phyloP scores from a whole-genome alignment of 331 rosid genomes.

The Saraca asoca region DNA sequence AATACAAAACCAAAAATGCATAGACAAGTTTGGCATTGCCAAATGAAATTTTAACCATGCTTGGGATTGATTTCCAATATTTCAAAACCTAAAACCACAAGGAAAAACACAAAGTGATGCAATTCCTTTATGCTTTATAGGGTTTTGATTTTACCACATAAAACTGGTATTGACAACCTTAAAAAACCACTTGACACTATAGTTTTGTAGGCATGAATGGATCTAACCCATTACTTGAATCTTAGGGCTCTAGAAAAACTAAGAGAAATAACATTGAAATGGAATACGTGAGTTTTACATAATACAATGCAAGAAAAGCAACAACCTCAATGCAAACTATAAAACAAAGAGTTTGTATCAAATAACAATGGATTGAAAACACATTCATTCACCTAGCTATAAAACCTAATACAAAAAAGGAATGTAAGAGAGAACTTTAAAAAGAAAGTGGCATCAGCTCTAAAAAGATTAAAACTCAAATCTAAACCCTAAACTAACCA shows the following conservation, averaged over 20 bases:
- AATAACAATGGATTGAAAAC: constrained; percentile 17
- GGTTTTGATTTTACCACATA: constrained; percentile 2
- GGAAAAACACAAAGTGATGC: too few species aligned
- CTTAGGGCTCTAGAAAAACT: neutral
- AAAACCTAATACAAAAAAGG: neutral
- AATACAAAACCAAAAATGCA: too few species aligned
- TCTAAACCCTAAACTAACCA: constrained; percentile 55
- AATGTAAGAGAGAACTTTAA: neutral
- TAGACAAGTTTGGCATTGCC: too few species aligned
- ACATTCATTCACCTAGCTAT: constrained; percentile 17
- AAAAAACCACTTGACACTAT: constrained; percentile 22
- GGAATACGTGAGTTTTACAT: constrained; percentile 4
- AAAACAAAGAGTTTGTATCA: constrained; percentile 1
- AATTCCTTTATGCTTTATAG: too few species aligned
- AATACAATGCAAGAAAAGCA: constrained; percentile 22
- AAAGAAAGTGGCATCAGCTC: constrained; percentile 27
- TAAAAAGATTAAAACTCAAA: constrained; percentile 40
- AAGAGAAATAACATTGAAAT: neutral
- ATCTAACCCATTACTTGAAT: neutral
- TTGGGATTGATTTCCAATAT: too few species aligned
- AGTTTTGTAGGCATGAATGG: constrained; percentile 10
- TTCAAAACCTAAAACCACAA: too few species aligned
- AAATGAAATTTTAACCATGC: too few species aligned
- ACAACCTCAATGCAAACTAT: constrained; percentile 12
- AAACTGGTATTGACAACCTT: neutral